phyloP scores from a whole-genome alignment of 2,329 filamentous ascomycete genomes.

The Ophiostoma populinum region DNA sequence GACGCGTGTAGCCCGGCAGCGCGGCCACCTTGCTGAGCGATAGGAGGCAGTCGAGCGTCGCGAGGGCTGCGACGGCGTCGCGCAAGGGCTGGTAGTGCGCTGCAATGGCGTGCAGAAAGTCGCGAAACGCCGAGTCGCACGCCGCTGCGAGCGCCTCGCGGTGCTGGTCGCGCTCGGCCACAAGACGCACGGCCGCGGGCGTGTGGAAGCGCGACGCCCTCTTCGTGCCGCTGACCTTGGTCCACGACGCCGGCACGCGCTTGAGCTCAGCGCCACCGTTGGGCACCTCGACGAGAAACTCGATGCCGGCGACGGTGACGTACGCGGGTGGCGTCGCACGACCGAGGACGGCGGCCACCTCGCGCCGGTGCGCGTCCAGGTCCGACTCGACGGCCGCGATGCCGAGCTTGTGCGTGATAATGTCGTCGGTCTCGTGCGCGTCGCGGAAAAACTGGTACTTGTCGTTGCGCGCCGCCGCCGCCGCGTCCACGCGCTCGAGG shows the following conservation, averaged over 20 bases:
- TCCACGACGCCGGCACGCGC: constrained; percentile 83
- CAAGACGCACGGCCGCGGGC: constrained; percentile 66
- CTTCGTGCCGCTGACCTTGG: constrained; percentile 89
- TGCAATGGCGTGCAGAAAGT: constrained; percentile 56
- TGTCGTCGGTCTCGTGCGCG: constrained; percentile 71
- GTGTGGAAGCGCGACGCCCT: constrained; percentile 86
- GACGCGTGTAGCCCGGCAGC: constrained; percentile 64
- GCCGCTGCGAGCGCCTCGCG: constrained; percentile 85
- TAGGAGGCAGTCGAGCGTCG: constrained; percentile 75
- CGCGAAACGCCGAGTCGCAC: constrained; percentile 66
- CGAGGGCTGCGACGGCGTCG: constrained; percentile 72
- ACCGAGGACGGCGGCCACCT: constrained; percentile 54
- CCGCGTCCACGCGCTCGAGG: constrained; percentile 69
- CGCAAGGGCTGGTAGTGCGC: constrained; percentile 78
- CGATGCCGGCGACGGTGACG: constrained; percentile 72
- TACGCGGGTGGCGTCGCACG: constrained; percentile 53
- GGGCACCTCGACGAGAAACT: constrained; percentile 84
- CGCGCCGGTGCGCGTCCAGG: constrained; percentile 56
- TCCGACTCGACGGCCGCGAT: constrained; percentile 89
- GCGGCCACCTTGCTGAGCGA: constrained; percentile 71
- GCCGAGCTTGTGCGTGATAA: constrained; percentile 73
- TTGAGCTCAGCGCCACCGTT: constrained; percentile 53
- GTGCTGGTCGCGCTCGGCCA: constrained; percentile 82
- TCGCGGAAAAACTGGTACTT: constrained; percentile 91
- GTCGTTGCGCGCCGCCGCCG: constrained; percentile 72